A percentile compares a stretch with the other conserved stretches of the same genome.
These are phyloP conservation scores for Colletotrichum spaethianum DNA, from an alignment of 2,329 filamentous ascomycete species.

Conservation along the genomic window DNA sequence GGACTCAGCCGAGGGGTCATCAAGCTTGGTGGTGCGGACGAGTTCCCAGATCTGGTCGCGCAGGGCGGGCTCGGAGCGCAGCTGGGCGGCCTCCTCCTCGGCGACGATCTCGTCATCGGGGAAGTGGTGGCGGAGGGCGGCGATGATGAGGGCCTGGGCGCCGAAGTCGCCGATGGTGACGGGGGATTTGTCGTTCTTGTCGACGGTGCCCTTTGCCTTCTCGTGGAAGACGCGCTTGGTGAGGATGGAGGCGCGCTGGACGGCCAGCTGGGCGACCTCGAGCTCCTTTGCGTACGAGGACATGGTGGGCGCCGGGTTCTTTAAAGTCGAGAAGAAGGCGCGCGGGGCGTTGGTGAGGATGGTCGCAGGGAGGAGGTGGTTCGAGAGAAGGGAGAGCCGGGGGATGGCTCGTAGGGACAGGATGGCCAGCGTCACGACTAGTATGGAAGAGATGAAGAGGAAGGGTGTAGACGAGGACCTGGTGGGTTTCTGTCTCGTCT, in stretches of 20 bases:
- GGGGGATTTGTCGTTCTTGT: constrained; percentile 95
- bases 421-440: constrained; percentile 42
- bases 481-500: constrained; percentile 19
- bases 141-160: constrained; percentile 95
- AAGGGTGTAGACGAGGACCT: constrained; percentile 12
- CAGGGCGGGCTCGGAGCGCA: constrained; percentile 80
- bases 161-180: constrained; percentile 99
- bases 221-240: constrained; percentile 75
- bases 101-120: constrained; percentile 92
- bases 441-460: constrained; percentile 36
- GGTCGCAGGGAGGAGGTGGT: constrained; percentile 27
- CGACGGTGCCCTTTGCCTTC: constrained; percentile 93
- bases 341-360: constrained; percentile 31
- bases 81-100: constrained; percentile 90
- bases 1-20: constrained; percentile 74
- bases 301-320: constrained; percentile 49
- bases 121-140: constrained; percentile 90
- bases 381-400: constrained; percentile 45
- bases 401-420: constrained; percentile 42
- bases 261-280: constrained; percentile 86
- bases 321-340: constrained; percentile 40
- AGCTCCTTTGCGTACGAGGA: constrained; percentile 81
- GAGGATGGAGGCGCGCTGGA: constrained; percentile 79
- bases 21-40: constrained; percentile 79
- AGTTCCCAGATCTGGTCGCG: constrained; percentile 83